These are phyloP conservation scores for Bipolaris zeicola DNA, from an alignment of 2,329 filamentous ascomycete species.

Conservation along the genomic window DNA sequence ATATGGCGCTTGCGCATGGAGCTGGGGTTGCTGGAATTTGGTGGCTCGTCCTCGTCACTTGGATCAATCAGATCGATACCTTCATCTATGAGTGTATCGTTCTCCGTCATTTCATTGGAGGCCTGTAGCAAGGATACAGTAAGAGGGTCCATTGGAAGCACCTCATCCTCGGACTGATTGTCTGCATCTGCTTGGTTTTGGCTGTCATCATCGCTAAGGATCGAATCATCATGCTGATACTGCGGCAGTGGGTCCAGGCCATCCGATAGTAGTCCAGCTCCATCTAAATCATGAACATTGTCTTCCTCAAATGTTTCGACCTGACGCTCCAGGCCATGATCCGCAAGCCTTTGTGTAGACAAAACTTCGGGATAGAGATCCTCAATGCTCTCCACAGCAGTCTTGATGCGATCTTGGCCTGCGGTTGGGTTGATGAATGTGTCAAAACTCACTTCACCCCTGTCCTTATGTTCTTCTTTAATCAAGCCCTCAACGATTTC, in stretches of 20 bases:
- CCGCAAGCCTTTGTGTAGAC: constrained; percentile 17
- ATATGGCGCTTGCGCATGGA: constrained; percentile 29
- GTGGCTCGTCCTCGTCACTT: constrained; percentile 17
- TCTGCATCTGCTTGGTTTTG: constrained; percentile 33
- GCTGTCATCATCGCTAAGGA: constrained; percentile 23
- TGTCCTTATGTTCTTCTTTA: constrained; percentile 64
- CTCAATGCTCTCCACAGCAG: constrained; percentile 80
- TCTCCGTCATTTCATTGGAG: constrained; percentile 4
- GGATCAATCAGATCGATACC: constrained; percentile 26
- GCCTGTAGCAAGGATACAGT: constrained; percentile 32
- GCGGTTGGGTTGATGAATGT: constrained; percentile 64
- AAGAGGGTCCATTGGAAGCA: constrained; percentile 38
- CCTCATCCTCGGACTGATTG: constrained; percentile 25
- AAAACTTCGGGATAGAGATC: constrained; percentile 80
- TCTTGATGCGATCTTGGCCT: constrained; percentile 68
- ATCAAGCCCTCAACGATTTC: constrained; percentile 68
- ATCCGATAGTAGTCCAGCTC: background rate
- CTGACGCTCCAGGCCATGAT: constrained; percentile 9
- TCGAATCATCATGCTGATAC: constrained; percentile 9
- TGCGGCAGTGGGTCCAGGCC: background rate
- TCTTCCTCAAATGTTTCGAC: background rate
- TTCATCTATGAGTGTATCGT: constrained; percentile 25
- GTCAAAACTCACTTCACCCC: constrained; percentile 62
- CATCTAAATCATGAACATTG: background rate
- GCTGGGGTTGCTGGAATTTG: constrained; percentile 5